Percentiles rank a stretch among this genome's conserved stretches.
These are phyloP conservation scores for Trypanosomatidae sp. DNA, from an alignment of 208 protist species.

Conservation along the genomic window DNA sequence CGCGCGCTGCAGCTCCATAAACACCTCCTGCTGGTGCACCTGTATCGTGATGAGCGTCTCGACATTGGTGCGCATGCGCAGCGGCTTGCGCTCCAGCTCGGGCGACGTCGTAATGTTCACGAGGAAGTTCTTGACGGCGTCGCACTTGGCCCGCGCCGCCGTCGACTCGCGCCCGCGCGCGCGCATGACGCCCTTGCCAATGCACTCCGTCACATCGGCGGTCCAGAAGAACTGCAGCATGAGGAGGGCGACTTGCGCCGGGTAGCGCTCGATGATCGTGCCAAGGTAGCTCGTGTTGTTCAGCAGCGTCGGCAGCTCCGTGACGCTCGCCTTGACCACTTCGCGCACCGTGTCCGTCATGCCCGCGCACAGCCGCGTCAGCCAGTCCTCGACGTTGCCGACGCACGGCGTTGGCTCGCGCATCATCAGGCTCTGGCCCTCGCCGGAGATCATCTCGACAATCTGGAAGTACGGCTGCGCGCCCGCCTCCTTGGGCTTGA, in stretches of 20 bases:
- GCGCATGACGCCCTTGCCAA: conserved; percentile 79
- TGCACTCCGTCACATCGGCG: conserved; percentile 88
- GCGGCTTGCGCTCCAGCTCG: conserved; percentile 74
- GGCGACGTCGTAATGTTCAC: conserved; percentile 85
- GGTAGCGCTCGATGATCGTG: conserved; percentile 91
- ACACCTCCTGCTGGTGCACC: conserved; percentile 92
- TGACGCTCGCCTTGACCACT: conserved; percentile 82
- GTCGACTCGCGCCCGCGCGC: conserved; percentile 60
- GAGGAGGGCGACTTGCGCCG: conserved; percentile 91
- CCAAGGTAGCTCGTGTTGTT: conserved; percentile 77
- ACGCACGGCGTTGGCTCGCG: conserved; percentile 81
- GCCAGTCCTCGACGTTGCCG: conserved; percentile 93
- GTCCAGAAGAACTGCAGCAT: conserved; percentile 96
- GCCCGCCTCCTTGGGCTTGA: conserved; percentile 86
- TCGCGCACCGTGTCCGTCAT: conserved; percentile 89
- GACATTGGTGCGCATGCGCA: conserved; percentile 89
- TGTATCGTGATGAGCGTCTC: conserved; percentile 94
- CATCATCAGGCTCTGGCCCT: conserved; percentile 85
- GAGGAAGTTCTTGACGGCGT: conserved; percentile 86
- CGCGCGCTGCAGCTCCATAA: conserved; percentile 83
- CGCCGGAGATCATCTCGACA: conserved; percentile 81
- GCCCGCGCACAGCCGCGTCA: conserved; percentile 79
- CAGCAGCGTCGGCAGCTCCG: conserved; percentile 77
- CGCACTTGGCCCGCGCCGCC: conserved; percentile 64
- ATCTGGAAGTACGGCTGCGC: conserved; percentile 86